Percentiles rank a stretch among this genome's conserved stretches.
phyloP scores from a whole-genome alignment of 1,284 basidiomycete species.

The Tausonia pullulans region DNA sequence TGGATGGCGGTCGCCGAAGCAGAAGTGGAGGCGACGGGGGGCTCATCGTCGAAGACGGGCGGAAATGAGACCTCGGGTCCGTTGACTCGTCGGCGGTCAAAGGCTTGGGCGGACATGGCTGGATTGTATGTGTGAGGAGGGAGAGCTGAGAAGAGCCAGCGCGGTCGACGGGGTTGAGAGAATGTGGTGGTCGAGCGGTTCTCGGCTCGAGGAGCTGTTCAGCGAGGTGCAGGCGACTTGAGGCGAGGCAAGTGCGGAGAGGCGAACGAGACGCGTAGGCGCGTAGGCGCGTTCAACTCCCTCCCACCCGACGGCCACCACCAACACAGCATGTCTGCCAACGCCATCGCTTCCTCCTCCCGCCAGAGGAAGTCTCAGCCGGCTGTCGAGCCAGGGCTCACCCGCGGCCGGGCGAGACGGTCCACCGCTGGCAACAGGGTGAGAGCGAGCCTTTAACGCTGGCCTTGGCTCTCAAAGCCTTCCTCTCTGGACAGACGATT shows the following conservation, averaged over 20 bases:
- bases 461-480: too few species aligned
- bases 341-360: neutral
- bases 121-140: neutral
- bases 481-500: too few species aligned
- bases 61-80: constrained; percentile 71
- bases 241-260: too few species aligned
- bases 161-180: neutral
- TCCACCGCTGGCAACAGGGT: constrained; percentile 5
- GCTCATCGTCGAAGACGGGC: constrained; percentile 47
- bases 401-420: neutral
- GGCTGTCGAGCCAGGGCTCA: neutral
- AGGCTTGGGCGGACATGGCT: constrained; percentile 28
- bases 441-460: neutral
- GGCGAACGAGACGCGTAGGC: neutral
- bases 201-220: too few species aligned
- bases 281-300: neutral
- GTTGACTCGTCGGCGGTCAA: constrained; percentile 75
- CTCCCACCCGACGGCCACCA: neutral
- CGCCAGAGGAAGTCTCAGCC: neutral
- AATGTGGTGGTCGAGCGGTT: too few species aligned
- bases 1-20: constrained; percentile 7
- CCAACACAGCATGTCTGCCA: too few species aligned
- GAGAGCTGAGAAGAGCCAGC: neutral
- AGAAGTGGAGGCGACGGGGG: constrained; percentile 23
- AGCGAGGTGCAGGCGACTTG: too few species aligned